A percentile compares a stretch with the other conserved stretches of the same genome.
These are phyloP conservation scores for Neurospora sp. DNA, from an alignment of 495 filamentous ascomycete genomes.

Conservation along the genomic window DNA sequence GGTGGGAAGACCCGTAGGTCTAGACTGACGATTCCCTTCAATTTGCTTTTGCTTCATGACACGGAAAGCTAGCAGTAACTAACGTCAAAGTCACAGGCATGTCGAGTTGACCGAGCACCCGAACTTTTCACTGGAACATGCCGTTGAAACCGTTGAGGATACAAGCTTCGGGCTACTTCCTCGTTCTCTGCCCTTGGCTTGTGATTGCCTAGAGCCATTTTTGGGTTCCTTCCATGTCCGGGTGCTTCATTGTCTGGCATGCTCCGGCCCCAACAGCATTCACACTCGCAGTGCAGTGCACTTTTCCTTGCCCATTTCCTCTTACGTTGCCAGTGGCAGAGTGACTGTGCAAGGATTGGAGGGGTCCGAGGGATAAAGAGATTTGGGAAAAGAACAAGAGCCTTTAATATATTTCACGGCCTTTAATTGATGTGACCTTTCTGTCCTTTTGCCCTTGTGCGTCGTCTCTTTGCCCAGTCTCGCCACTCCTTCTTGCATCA, in stretches of 20 bases:
- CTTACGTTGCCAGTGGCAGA: not conserved
- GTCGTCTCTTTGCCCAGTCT: constrained; percentile 14
- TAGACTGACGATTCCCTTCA: not conserved
- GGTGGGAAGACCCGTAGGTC: not conserved
- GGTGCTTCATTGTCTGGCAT: constrained; percentile 20
- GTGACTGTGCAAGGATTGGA: not conserved
- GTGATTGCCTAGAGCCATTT: not conserved
- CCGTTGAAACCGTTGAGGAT: not conserved
- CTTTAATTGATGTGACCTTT: constrained; percentile 20
- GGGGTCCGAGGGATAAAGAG: constrained; percentile 13
- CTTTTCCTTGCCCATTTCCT: not conserved
- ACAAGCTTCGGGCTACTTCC: not conserved
- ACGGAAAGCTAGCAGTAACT: not conserved
- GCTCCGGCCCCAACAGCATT: not conserved
- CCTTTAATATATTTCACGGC: constrained; percentile 12
- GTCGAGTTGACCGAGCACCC: not conserved
- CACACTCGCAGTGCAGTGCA: not conserved
- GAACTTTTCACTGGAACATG: not conserved
- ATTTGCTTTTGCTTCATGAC: not conserved
- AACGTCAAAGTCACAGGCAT: not conserved
- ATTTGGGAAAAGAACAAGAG: not conserved
- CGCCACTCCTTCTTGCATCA: constrained; percentile 8
- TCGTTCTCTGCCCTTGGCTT: not conserved
- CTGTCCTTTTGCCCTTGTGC: not conserved
- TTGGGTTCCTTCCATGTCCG: constrained; percentile 24